phyloP scores from a whole-genome alignment of 2,329 filamentous ascomycete species.

The Tolypocladium sp. region DNA sequence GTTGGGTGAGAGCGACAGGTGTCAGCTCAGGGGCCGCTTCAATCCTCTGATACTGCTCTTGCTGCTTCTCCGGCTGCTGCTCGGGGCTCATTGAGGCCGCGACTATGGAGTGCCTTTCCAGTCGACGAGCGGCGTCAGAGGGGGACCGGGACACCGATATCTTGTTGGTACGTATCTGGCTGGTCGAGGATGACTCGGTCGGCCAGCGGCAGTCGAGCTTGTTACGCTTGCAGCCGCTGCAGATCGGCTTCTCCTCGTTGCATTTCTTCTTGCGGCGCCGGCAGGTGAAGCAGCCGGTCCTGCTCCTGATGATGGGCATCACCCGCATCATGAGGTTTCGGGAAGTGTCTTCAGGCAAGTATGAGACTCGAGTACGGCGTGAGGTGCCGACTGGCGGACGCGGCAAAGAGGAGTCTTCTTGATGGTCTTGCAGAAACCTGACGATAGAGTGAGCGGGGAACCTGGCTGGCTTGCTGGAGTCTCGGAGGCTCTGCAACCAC shows the following conservation, averaged over 20 bases:
- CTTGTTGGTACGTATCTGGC: background rate
- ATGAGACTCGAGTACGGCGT: background rate
- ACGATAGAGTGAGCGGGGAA: background rate
- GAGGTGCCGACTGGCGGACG: background rate
- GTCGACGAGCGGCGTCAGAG: background rate
- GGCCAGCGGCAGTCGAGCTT: slow-evolving; percentile 44
- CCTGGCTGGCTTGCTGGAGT: background rate
- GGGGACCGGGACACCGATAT: background rate
- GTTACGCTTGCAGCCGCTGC: slow-evolving; percentile 43
- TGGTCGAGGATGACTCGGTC: slow-evolving; percentile 6
- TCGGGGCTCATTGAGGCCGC: slow-evolving; percentile 6
- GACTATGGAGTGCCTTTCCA: slow-evolving; percentile 7
- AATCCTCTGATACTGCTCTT: background rate
- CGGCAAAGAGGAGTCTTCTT: background rate
- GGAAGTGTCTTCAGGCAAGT: background rate
- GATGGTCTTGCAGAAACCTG: background rate
- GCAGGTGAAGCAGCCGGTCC: slow-evolving; percentile 38
- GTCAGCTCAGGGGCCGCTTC: background rate
- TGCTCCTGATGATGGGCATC: slow-evolving; percentile 24
- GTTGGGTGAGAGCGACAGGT: background rate
- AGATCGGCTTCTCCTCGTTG: slow-evolving; percentile 42
- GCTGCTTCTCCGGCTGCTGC: slow-evolving; percentile 1
- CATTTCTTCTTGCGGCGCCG: slow-evolving; percentile 45
- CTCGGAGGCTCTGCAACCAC: background rate
- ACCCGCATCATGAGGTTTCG: slow-evolving; percentile 12